phyloP scores from a whole-genome alignment of 805 yeast genomes.

The Saturnispora gosingensis region DNA sequence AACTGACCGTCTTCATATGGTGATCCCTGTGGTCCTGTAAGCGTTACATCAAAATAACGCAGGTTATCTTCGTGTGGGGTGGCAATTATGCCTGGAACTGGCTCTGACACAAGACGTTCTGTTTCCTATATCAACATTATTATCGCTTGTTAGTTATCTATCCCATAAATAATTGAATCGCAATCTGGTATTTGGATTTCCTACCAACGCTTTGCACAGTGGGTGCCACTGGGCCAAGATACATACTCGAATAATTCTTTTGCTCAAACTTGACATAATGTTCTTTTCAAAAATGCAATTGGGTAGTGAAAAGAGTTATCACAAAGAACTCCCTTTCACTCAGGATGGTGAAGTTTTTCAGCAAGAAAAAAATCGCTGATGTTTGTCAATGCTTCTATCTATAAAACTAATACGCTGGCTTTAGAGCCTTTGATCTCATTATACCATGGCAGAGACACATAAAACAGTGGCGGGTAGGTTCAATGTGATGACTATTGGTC shows the following conservation, averaged over 20 bases:
- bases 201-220: neutral
- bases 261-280: conserved; percentile 55
- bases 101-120: conserved; percentile 83
- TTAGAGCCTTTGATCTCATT: neutral
- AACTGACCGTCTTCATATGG: conserved; percentile 84
- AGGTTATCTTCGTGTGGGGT: conserved; percentile 90
- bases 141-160: neutral
- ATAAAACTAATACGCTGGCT: neutral
- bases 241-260: conserved; percentile 79
- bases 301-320: neutral
- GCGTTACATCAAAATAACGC: conserved; percentile 84
- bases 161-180: neutral
- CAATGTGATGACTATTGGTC: conserved; percentile 20
- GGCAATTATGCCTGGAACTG: conserved; percentile 94
- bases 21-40: conserved; percentile 84
- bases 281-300: neutral
- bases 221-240: neutral
- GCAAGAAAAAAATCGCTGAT: neutral
- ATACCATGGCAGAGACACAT: conserved; percentile 10
- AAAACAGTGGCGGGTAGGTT: conserved; percentile 25
- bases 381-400: neutral
- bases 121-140: conserved; percentile 50
- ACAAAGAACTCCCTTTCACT: neutral
- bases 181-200: neutral
- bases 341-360: neutral